Evolutionary conservation across 495 filamentous ascomycete species (phyloP), one percentile per base, ranked within the genome.

Genomic region (Apodospora peruviana): DNA sequence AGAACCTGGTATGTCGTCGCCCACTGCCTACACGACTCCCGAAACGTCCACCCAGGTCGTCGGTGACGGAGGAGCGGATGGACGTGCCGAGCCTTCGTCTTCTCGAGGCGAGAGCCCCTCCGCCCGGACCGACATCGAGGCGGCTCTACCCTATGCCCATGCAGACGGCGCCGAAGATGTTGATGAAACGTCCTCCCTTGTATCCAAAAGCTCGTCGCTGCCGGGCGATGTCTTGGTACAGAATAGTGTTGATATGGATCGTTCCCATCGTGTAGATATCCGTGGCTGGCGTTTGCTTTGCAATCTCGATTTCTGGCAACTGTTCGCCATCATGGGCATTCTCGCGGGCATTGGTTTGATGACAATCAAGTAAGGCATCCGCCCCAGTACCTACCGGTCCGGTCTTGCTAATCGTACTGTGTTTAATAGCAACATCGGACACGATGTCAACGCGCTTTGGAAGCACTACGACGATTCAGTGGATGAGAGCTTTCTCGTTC

Each of bases 321-420:
- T 94, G 34, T 97, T 90, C 62, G 56, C 78, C 43, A 80, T 94
- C 32, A 85, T 97, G 78, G 91, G 85, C 25, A 76, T 96, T 14
- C 71, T 97, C 51, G 89, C 90, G 17, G 93, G 93, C 36, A 87
- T 96, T 60, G 93, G 93, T 10, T 67, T 97, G 59, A 98, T 98
- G 93, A 97, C 94, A 2, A 98, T 98, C 64, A 98, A 98, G 90
- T 95, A 71, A 68, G 88, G 14, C 18, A 23, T 12, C 11, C 39
- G 45, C 18, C 25, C 2, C 16, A 18, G 9, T n/a, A n/a, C n/a
- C n/a, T n/a, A n/a, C n/a, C n/a, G 51, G 79, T 81, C 61, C 82
- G 64, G 2, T 16, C 2, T 4, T 38, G 16, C 12, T 12, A 17
- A 17, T 16, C 19, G 16, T 18, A 2, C 16, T 16, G 0, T 35